These are phyloP conservation scores for Paraphoma sp. DNA, from an alignment of 2,329 filamentous ascomycete species.

Conservation along the genomic window DNA sequence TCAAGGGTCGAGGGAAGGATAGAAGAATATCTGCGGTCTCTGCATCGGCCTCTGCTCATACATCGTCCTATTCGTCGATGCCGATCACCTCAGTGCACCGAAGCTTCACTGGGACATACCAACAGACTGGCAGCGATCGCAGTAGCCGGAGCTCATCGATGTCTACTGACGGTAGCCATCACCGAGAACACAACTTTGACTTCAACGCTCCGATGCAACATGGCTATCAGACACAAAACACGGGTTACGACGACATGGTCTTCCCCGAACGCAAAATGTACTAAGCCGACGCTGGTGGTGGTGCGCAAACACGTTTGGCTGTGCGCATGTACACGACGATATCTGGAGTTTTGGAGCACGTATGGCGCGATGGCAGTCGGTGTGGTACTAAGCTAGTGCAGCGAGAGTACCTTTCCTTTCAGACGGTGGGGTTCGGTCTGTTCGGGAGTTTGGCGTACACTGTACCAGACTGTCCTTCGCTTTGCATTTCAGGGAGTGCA, in stretches of 20 bases:
- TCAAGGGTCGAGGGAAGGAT: slow-evolving; percentile 93
- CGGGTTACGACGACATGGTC: slow-evolving; percentile 43
- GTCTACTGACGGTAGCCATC: slow-evolving; percentile 37
- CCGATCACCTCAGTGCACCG: slow-evolving; percentile 27
- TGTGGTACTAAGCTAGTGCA: slow-evolving; percentile 27
- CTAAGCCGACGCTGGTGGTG: slow-evolving; percentile 9
- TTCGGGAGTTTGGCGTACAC: background rate
- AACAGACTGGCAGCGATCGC: slow-evolving; percentile 38
- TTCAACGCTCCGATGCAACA: slow-evolving; percentile 38
- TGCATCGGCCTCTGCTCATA: slow-evolving; percentile 31
- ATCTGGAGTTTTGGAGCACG: slow-evolving; percentile 4
- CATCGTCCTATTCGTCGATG: slow-evolving; percentile 30
- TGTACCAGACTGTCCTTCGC: background rate
- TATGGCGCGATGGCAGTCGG: slow-evolving; percentile 9
- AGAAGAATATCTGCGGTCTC: slow-evolving; percentile 64
- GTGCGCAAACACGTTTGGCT: background rate
- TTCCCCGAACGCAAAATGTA: slow-evolving; percentile 46
- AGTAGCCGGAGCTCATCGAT: slow-evolving; percentile 45
- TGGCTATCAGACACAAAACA: slow-evolving; percentile 28
- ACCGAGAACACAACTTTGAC: slow-evolving; percentile 37
- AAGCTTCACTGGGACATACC: slow-evolving; percentile 30
- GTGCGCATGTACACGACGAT: background rate
- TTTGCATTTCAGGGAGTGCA: too few species aligned
- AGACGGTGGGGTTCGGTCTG: background rate
- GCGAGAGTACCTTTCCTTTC: slow-evolving; percentile 15